phyloP scores from a whole-genome alignment of 148 eudicot species.

The Drosera capensis region DNA sequence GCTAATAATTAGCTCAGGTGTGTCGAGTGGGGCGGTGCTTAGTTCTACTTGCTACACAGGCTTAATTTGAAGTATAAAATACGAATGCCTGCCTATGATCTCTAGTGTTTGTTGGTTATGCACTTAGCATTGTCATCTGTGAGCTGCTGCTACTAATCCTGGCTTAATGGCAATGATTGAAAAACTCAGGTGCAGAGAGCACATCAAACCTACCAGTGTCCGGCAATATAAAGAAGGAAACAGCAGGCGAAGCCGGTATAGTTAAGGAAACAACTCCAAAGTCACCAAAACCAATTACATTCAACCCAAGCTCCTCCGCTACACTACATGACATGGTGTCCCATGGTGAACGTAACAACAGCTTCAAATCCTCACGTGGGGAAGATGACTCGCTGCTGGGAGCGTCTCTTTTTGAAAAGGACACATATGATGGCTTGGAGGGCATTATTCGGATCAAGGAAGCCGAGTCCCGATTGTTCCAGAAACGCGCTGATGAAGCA shows the following conservation, averaged over 20 bases:
- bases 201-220: conserved; percentile 19
- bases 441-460: conserved; percentile 55
- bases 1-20: no score
- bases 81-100: no score
- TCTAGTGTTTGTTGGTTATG: neutral
- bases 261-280: conserved; percentile 17
- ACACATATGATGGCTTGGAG: conserved; percentile 48
- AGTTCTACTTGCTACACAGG: no score
- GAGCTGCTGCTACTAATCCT: neutral
- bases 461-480: conserved; percentile 72
- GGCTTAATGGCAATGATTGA: no score
- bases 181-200: conserved; percentile 32
- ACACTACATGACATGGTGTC: conserved; percentile 17
- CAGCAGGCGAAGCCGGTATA: conserved; percentile 10
- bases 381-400: conserved; percentile 41
- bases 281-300: conserved; percentile 23
- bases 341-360: conserved; percentile 17
- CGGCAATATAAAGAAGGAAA: conserved; percentile 18
- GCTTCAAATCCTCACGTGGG: conserved; percentile 11
- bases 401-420: conserved; percentile 27
- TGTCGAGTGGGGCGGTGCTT: no score
- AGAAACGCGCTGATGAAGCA: conserved; percentile 76
- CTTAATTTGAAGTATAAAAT: no score
- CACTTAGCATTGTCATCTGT: neutral
- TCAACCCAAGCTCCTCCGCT: conserved; percentile 16